phyloP scores from a whole-genome alignment of 2,329 filamentous ascomycete genomes.

The Dissoconium aciculare region DNA sequence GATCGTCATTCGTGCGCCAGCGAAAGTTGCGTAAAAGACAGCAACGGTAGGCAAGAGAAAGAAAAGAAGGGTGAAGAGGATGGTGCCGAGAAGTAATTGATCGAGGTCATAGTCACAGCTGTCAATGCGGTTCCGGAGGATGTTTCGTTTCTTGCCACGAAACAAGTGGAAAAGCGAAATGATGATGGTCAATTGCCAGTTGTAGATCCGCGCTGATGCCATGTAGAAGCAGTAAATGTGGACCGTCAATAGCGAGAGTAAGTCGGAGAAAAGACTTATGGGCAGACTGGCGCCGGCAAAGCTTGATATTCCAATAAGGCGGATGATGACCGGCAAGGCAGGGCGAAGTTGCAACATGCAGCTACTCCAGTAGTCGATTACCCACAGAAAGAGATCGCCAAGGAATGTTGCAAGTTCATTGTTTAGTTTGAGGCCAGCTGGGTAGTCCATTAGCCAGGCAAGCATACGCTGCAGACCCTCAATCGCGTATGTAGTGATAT shows the following conservation, averaged over 20 bases:
- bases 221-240: conserved; percentile 99
- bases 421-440: conserved; percentile 88
- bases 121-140: conserved; percentile 92
- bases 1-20: conserved; percentile 83
- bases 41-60: conserved; percentile 89
- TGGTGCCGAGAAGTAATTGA: conserved; percentile 88
- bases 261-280: conserved; percentile 85
- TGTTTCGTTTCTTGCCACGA: conserved; percentile 93
- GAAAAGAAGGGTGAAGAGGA: conserved; percentile 87
- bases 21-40: conserved; percentile 95
- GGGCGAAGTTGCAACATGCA: conserved; percentile 67
- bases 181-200: conserved; percentile 96
- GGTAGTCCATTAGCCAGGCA: conserved; percentile 89
- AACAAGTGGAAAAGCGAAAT: conserved; percentile 97
- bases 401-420: conserved; percentile 86
- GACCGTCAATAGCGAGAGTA: conserved; percentile 77
- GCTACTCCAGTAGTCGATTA: conserved; percentile 92
- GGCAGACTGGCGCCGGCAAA: conserved; percentile 96
- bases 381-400: conserved; percentile 92
- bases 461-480: conserved; percentile 80
- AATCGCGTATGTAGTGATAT: conserved; percentile 72
- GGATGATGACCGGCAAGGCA: conserved; percentile 70
- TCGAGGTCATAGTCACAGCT: conserved; percentile 98
- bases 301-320: conserved; percentile 83
- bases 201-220: conserved; percentile 88